Conservation (phyloP, 1,284 basidiomycete species). For the Trichosporon asahii region DNA sequence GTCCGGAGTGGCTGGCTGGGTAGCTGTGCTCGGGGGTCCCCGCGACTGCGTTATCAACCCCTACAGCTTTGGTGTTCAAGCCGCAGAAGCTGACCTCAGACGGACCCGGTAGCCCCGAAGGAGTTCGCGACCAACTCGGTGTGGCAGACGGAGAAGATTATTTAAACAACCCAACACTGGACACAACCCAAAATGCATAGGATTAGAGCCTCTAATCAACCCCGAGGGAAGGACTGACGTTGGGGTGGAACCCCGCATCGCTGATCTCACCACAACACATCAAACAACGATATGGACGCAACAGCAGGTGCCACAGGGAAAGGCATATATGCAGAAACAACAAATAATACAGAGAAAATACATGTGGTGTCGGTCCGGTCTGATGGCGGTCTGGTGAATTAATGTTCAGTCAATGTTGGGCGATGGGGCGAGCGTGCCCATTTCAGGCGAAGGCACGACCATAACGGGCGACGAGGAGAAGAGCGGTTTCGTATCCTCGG, state of each 20-base stretch:
- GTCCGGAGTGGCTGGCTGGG: not conserved
- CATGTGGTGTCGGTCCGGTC: not conserved
- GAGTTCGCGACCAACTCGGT: slow-evolving; percentile 72
- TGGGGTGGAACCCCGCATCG: no score
- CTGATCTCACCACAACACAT: not conserved
- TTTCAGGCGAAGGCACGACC: not conserved
- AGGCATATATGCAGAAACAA: slow-evolving; percentile 8
- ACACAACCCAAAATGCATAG: slow-evolving; percentile 21
- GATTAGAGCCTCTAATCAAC: slow-evolving; percentile 12
- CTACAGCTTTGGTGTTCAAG: not conserved
- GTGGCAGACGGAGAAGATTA: slow-evolving; percentile 64
- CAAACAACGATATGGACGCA: not conserved
- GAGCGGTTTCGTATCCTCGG: not conserved
- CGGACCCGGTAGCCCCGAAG: slow-evolving; percentile 66
- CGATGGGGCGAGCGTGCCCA: not conserved
- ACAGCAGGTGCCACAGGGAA: not conserved
- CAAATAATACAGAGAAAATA: slow-evolving; percentile 3
- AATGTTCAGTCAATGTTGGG: not conserved
- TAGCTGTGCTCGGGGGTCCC: not conserved
- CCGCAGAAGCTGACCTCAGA: slow-evolving; percentile 54
- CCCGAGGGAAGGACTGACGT: not conserved
- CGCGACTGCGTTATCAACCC: not conserved
- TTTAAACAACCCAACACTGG: slow-evolving; percentile 8
- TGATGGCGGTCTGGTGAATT: not conserved
- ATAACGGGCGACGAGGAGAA: no score